Base-by-base conservation (phyloP, 805 yeast genomes). In the Candida verbasci region DNA sequence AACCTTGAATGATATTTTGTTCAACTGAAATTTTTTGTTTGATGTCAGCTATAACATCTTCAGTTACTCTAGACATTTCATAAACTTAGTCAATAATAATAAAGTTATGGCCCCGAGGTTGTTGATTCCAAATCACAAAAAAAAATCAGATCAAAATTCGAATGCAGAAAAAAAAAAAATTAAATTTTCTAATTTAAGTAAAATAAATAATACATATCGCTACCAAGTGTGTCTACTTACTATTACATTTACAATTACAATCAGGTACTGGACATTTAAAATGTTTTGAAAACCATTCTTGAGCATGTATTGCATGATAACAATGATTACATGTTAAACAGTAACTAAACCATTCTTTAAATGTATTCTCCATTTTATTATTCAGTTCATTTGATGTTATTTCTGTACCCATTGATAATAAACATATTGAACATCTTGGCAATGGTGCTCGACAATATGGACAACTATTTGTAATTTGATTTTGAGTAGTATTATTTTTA, bases 231-330 rank as follows among this genome's bases (percentile, higher is more conserved):
- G 14, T 30, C 34, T 54, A 66, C 44, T 68, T 71, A 48, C 74
- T 78, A 48, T 82, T 83, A 56, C 97, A 91, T 34, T 76, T 68
- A 52, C 98, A 91, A 27, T 71, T 68, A 52, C 98, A 91, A 29
- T 88, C 95, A 0, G 97, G 96, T 3, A 91, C 95, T 0, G 98
- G 97, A 52, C 98, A 91, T 1, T 85, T 76, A 38, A 75, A 76
- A 50, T 89, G 95, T 55, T 80, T 82, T 17, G 82, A 74, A 56
- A 91, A 91, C 98, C 98, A 91, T 50, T 89, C 94, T 44, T 86
- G 88, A 0, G 97, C 97, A 56, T 91, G 98, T 3, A 84, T 88
- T 0, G 95, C 88, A 61, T 91, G 98, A 76, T 81, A 81, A 1
- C 96, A 95, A 50, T 91, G 98, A 53, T 84, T 86, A 55, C 98